Evolutionary conservation across 1,139 yeast species (phyloP).

Genomic region (Saccharomyces hybrid): DNA sequence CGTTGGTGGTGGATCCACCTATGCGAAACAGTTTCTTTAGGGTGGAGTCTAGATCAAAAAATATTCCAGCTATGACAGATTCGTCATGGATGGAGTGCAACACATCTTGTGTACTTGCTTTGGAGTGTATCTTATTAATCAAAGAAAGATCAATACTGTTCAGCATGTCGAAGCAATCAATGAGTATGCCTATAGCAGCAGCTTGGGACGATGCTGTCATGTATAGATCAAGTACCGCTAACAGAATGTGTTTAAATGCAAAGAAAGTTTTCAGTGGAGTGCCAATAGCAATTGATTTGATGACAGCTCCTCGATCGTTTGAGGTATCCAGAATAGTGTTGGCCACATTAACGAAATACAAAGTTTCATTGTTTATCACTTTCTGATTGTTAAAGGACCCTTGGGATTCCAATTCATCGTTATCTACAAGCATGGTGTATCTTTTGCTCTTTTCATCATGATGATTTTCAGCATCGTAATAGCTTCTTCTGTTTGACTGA

Average conservation of each 20-base stretch:
- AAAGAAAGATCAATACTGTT: constrained; percentile 23
- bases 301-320: constrained; percentile 26
- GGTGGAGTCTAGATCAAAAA: constrained; percentile 13
- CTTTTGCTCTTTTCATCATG: background rate
- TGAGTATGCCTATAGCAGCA: constrained; percentile 10
- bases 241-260: constrained; percentile 34
- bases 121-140: constrained; percentile 14
- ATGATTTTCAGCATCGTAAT: background rate
- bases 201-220: constrained; percentile 26
- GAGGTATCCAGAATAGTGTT: constrained; percentile 19
- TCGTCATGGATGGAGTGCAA: constrained; percentile 18
- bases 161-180: constrained; percentile 21
- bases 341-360: constrained; percentile 26
- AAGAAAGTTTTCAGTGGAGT: constrained; percentile 42
- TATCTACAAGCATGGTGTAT: constrained; percentile 8
- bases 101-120: constrained; percentile 16
- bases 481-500: background rate
- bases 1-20: constrained; percentile 11
- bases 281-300: constrained; percentile 37
- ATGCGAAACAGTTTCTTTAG: constrained; percentile 13
- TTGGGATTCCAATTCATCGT: constrained; percentile 10
- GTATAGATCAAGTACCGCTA: constrained; percentile 43
- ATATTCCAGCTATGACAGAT: constrained; percentile 6
- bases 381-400: background rate
- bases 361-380: constrained; percentile 2